Conservation (phyloP, 768 basidiomycete species). For the Lentinula aciculospora region DNA sequence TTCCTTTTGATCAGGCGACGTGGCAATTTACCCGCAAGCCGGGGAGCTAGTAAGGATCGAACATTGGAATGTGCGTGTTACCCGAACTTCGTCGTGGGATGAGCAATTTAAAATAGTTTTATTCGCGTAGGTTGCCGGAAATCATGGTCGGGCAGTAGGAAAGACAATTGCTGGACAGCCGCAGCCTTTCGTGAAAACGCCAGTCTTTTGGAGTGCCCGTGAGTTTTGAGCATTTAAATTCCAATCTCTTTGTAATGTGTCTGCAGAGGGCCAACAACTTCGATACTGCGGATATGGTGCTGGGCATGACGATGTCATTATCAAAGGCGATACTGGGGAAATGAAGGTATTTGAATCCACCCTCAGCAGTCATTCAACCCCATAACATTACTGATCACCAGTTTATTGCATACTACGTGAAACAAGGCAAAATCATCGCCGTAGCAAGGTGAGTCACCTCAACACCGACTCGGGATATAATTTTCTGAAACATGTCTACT, state of each 20-base stretch:
- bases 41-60: constrained; percentile 62
- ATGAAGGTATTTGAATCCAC: constrained; percentile 53
- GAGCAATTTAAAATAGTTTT: neutral
- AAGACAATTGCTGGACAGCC: constrained; percentile 62
- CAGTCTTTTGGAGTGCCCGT: constrained; percentile 91
- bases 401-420: constrained; percentile 81
- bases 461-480: neutral
- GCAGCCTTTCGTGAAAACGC: constrained; percentile 73
- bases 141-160: constrained; percentile 82
- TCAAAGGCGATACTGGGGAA: constrained; percentile 69
- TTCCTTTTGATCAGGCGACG: constrained; percentile 47
- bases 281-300: constrained; percentile 77
- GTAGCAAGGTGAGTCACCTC: constrained; percentile 47
- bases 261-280: constrained; percentile 74
- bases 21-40: constrained; percentile 69
- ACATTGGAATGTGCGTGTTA: constrained; percentile 76
- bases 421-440: constrained; percentile 57
- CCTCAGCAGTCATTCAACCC: neutral
- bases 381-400: constrained; percentile 16
- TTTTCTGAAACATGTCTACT: neutral
- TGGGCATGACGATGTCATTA: constrained; percentile 69
- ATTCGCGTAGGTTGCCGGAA: constrained; percentile 61
- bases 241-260: neutral
- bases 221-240: constrained; percentile 22
- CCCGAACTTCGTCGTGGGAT: neutral